Evolutionary conservation across 2,329 filamentous ascomycete genomes (phyloP), one percentile per base, ranked within the genome.

Genomic region (Trichophyton equinum): DNA sequence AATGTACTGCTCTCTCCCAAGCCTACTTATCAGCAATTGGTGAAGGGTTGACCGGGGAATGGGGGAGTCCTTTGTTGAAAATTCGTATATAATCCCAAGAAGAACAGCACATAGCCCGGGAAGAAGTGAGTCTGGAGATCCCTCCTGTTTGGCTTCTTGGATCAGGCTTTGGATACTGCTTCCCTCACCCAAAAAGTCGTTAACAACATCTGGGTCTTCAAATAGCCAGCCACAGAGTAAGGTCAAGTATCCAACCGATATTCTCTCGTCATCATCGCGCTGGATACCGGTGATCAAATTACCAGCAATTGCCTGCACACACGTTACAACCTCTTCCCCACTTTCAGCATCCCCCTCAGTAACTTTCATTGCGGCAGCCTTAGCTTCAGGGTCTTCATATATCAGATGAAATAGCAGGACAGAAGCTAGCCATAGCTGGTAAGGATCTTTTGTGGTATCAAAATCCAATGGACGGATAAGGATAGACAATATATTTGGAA

Each of bases 51-150:
- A 80, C 63, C 94, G 82, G 4, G 92, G 83, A 58, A 99, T 86
- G 0, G 94, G 90, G 0, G 92, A 97, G 73, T 99, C 94, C 71
- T 95, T 96, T 0, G 92, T 96, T 8, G 92, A 97, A 69, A 97
- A 99, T 69, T 99, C 94, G 71, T 97, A 99, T 3, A 94, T 81
- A 20, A 95, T 86, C 8, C 92, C 94, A 1, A 97, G 79, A 0
- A 99, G 77, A 70, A 91, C 85, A 15, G 91, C 87, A 70, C 88
- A 90, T 11, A 99, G 79, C 1, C 94, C 94, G 65, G 89, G 87
- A 13, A 92, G 80, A 36, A 95, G 77, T 20, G 82, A 78, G 62
- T 85, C 85, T 11, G 83, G 83, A 30, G 80, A 74, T 69, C 78
- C 69, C 66, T 80, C 76, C 63, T 85, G 82, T 64, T 85, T 85